These are phyloP conservation scores for Globisporangium ultimum DNA, from an alignment of 352 stramenopile genomes.

Conservation along the genomic window DNA sequence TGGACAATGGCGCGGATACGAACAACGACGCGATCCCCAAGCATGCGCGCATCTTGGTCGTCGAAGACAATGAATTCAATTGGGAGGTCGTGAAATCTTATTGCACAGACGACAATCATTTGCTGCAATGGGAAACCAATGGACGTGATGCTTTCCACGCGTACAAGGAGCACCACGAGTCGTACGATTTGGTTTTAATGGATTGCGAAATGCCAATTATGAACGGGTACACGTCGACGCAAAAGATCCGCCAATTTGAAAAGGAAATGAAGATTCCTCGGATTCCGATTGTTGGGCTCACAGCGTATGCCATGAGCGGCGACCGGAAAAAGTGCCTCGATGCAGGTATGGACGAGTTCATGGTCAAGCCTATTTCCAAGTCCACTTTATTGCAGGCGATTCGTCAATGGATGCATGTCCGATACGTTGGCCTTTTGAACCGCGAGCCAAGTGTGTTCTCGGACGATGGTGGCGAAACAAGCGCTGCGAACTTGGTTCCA, in stretches of 20 bases:
- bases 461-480: conserved; percentile 24
- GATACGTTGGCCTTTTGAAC: conserved; percentile 38
- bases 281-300: conserved; percentile 83
- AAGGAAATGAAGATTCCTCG: conserved; percentile 55
- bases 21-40: conserved; percentile 42
- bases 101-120: conserved; percentile 75
- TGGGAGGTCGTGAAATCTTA: conserved; percentile 90
- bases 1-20: conserved; percentile 13
- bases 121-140: conserved; percentile 82
- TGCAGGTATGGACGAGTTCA: conserved; percentile 84
- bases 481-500: conserved; percentile 53
- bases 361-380: conserved; percentile 84
- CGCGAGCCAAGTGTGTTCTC: conserved; percentile 35
- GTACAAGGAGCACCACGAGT: conserved; percentile 73
- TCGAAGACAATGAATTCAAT: conserved; percentile 90
- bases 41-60: conserved; percentile 73
- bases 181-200: conserved; percentile 81
- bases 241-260: conserved; percentile 71
- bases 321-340: conserved; percentile 83
- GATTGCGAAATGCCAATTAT: conserved; percentile 89
- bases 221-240: conserved; percentile 76
- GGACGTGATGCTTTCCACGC: conserved; percentile 62
- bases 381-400: conserved; percentile 56
- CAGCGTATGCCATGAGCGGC: conserved; percentile 81
- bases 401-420: conserved; percentile 77